Conservation (phyloP, 2,329 filamentous ascomycete species). For the Cadophora malorum region DNA sequence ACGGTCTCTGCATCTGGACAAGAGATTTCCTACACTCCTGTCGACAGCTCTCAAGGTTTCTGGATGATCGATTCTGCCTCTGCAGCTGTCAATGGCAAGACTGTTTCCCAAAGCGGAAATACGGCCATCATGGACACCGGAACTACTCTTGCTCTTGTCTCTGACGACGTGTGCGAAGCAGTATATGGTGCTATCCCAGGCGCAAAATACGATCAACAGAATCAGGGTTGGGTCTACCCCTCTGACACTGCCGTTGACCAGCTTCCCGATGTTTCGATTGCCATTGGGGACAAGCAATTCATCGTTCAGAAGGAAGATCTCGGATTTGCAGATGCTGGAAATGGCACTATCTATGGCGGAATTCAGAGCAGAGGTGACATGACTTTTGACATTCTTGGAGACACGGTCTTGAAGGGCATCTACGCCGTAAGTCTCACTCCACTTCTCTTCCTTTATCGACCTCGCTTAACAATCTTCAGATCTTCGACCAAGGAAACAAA, state of each 20-base stretch:
- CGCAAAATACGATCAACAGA: conserved; percentile 58
- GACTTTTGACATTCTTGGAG: conserved; percentile 64
- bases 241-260: conserved; percentile 55
- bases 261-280: conserved; percentile 66
- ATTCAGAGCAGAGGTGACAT: conserved; percentile 63
- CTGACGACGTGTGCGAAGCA: conserved; percentile 64
- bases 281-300: conserved; percentile 66
- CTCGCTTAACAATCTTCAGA: conserved; percentile 45
- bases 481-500: conserved; percentile 64
- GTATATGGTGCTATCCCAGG: conserved; percentile 71
- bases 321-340: conserved; percentile 59
- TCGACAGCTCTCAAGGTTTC: conserved; percentile 71
- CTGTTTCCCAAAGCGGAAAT: conserved; percentile 59
- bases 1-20: conserved; percentile 59
- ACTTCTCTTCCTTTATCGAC: background rate
- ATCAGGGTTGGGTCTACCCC: conserved; percentile 71
- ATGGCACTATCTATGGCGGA: conserved; percentile 62
- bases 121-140: conserved; percentile 75
- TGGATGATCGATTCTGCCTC: conserved; percentile 69
- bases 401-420: conserved; percentile 63
- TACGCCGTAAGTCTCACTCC: conserved; percentile 56
- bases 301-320: conserved; percentile 64
- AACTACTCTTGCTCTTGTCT: conserved; percentile 70
- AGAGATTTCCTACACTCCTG: conserved; percentile 63
- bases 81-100: conserved; percentile 62